Evolutionary conservation across 225 moss, liverwort and hornwort species (phyloP).

Genomic region (Neckera pumila): DNA sequence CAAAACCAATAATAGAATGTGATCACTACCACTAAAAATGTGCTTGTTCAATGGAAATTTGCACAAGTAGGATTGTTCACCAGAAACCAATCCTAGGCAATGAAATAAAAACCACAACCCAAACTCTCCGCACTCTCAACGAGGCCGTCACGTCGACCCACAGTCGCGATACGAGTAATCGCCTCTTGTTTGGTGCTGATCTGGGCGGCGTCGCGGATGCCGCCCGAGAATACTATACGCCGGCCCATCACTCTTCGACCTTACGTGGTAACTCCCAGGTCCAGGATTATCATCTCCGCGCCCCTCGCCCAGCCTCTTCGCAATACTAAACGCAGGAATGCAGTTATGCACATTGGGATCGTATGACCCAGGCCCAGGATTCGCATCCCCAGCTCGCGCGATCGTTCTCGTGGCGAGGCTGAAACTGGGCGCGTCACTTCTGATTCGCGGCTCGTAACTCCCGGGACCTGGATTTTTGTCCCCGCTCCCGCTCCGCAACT

Average conservation of each 20-base stretch:
- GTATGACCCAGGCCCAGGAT: constrained; percentile 55
- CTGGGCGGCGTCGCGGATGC: constrained; percentile 7
- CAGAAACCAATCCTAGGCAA: neutral
- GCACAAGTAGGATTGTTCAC: neutral
- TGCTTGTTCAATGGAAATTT: neutral
- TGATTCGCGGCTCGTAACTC: constrained; percentile 28
- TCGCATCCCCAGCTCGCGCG: neutral
- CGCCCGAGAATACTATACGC: constrained; percentile 61
- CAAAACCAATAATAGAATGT: no score
- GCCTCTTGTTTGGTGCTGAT: constrained; percentile 11
- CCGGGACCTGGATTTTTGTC: constrained; percentile 44
- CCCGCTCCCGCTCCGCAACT: neutral
- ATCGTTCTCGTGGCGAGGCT: constrained; percentile 9
- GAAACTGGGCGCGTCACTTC: constrained; percentile 28
- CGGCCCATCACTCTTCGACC: constrained; percentile 19
- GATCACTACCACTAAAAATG: neutral
- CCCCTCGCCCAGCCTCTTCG: neutral
- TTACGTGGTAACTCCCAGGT: constrained; percentile 43
- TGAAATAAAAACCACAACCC: no score
- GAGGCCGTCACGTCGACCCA: neutral
- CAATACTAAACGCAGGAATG: constrained; percentile 47
- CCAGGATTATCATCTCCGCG: constrained; percentile 13
- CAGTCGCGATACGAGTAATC: constrained; percentile 3
- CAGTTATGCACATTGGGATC: constrained; percentile 16
- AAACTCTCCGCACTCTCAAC: neutral